Conservation (phyloP, 2,329 filamentous ascomycete species). For the Magnaporthiopsis incrustans region DNA sequence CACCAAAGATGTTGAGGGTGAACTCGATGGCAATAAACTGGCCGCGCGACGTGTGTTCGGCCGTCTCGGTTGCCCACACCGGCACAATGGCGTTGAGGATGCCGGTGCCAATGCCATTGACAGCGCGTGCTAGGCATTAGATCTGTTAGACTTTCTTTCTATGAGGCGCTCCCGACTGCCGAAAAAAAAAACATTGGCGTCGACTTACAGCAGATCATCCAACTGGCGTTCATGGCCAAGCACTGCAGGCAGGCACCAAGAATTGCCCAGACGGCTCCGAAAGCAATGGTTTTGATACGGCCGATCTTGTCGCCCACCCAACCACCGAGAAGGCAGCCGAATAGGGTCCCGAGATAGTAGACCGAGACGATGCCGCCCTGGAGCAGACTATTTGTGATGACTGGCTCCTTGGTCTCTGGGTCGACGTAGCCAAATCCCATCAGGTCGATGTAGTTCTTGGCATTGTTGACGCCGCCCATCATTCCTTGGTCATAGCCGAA, state of each 20-base stretch:
- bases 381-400: slow-evolving; percentile 50
- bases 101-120: slow-evolving; percentile 61
- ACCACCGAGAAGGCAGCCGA: slow-evolving; percentile 48
- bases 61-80: slow-evolving; percentile 64
- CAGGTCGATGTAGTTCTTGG: slow-evolving; percentile 52
- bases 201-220: slow-evolving; percentile 59
- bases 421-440: slow-evolving; percentile 58
- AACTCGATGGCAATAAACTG: slow-evolving; percentile 66
- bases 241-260: slow-evolving; percentile 57
- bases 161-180: background rate
- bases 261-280: slow-evolving; percentile 49
- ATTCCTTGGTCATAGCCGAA: slow-evolving; percentile 52
- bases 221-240: slow-evolving; percentile 55
- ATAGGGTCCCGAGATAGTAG: slow-evolving; percentile 51
- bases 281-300: slow-evolving; percentile 54
- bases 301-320: slow-evolving; percentile 56
- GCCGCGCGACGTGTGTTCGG: slow-evolving; percentile 59
- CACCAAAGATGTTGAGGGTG: slow-evolving; percentile 30
- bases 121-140: slow-evolving; percentile 35
- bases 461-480: slow-evolving; percentile 60
- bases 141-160: background rate
- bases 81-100: slow-evolving; percentile 64
- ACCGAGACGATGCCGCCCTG: slow-evolving; percentile 54
- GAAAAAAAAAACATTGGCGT: background rate
- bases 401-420: slow-evolving; percentile 34